A percentile compares a stretch with the other conserved stretches of the same genome.
These are phyloP conservation scores for Leishmania tarentolae DNA, from an alignment of 208 protist genomes.

Conservation along the genomic window DNA sequence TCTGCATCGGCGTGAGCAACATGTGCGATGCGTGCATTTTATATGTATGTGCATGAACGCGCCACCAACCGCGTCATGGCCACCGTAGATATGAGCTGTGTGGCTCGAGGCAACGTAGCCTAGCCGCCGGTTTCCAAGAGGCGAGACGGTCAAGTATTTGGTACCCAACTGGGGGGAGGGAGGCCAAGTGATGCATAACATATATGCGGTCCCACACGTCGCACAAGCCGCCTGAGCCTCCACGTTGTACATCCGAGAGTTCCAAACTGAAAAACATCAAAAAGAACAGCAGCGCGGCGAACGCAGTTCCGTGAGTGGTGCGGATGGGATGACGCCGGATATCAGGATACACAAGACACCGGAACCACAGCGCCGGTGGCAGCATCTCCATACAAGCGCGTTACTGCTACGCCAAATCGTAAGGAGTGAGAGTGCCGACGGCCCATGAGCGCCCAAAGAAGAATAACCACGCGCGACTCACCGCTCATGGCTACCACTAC, in stretches of 20 bases:
- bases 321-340: not conserved
- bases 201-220: not conserved
- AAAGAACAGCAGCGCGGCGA: not conserved
- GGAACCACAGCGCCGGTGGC: not conserved
- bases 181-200: not conserved
- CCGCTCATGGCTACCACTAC: not conserved
- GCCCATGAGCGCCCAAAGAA: not conserved
- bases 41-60: not conserved
- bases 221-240: not conserved
- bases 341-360: not conserved
- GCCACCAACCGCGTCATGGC: not conserved
- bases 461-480: not conserved
- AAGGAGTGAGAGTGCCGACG: not conserved
- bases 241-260: not conserved
- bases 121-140: not conserved
- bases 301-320: too few species aligned
- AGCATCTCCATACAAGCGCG: not conserved
- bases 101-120: not conserved
- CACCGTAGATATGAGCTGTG: not conserved
- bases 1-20: too few species aligned
- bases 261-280: conserved; percentile 1
- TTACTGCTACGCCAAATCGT: too few species aligned
- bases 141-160: not conserved
- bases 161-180: not conserved
- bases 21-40: not conserved